Evolutionary conservation across 179 eudicot genomes (phyloP).

Genomic region (Pouteria campechiana): DNA sequence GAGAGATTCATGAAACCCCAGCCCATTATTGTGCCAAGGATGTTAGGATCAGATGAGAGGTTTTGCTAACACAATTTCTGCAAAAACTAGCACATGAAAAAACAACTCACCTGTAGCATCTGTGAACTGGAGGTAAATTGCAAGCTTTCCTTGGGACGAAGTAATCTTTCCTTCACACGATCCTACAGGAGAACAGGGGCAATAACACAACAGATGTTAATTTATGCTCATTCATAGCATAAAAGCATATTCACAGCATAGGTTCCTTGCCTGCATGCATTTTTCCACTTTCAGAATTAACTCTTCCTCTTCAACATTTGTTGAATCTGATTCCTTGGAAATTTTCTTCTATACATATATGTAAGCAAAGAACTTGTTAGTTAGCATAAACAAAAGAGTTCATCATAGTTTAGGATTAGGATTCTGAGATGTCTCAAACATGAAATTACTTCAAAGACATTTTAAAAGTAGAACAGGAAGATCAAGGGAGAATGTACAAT

Average conservation of each 20-base stretch:
- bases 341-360: constrained; percentile 51
- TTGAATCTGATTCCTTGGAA: constrained; percentile 48
- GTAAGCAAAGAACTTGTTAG: constrained; percentile 1
- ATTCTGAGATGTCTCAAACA: no score
- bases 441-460: no score
- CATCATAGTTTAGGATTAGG: no score
- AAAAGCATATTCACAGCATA: not conserved
- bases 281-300: constrained; percentile 85
- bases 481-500: not conserved
- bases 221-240: not conserved
- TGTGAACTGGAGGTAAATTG: constrained; percentile 37
- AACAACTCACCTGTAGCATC: constrained; percentile 45
- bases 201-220: not conserved
- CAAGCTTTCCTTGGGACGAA: constrained; percentile 32
- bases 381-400: no score
- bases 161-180: constrained; percentile 60
- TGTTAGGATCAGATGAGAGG: no score
- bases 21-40: no score
- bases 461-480: not conserved
- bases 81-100: not conserved
- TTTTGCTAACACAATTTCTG: not conserved
- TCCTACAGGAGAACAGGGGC: constrained; percentile 21
- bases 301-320: constrained; percentile 69
- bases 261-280: constrained; percentile 68
- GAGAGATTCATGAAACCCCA: no score